Percentiles rank a stretch among this genome's conserved stretches.
Conservation (phyloP, 805 yeast genomes). For the Lachancea cidri region DNA sequence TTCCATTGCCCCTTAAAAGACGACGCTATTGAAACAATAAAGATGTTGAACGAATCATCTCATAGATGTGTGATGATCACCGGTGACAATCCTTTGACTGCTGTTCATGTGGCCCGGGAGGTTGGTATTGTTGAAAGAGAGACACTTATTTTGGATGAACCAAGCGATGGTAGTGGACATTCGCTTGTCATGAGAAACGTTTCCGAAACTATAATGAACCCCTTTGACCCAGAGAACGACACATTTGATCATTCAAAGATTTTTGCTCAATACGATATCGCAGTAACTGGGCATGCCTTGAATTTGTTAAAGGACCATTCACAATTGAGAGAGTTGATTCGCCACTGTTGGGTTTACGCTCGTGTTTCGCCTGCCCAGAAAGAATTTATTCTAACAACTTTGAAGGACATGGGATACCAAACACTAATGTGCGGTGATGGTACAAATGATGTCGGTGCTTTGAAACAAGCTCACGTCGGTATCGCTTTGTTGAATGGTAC, state of each 20-base stretch:
- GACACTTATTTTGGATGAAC: constrained; percentile 81
- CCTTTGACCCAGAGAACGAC: constrained; percentile 53
- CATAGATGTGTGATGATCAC: constrained; percentile 98
- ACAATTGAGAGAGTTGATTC: constrained; percentile 67
- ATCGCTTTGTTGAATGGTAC: constrained; percentile 97
- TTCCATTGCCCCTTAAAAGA: constrained; percentile 95
- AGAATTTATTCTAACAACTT: constrained; percentile 78
- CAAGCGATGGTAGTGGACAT: constrained; percentile 44
- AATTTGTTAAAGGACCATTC: constrained; percentile 57
- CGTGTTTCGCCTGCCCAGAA: constrained; percentile 96
- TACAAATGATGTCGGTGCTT: constrained; percentile 99
- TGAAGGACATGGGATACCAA: constrained; percentile 83
- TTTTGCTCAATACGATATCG: constrained; percentile 71
- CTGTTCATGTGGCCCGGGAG: constrained; percentile 94
- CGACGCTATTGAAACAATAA: constrained; percentile 86
- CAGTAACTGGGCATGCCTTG: constrained; percentile 91
- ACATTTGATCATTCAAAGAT: constrained; percentile 36
- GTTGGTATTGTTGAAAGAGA: constrained; percentile 83
- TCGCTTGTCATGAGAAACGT: constrained; percentile 82
- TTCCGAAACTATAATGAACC: constrained; percentile 65
- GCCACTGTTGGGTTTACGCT: constrained; percentile 95
- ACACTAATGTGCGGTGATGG: constrained; percentile 99
- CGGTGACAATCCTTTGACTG: constrained; percentile 97
- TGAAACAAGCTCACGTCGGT: constrained; percentile 97
- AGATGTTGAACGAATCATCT: constrained; percentile 89